A percentile compares a stretch with the other conserved stretches of the same genome.
phyloP scores from a whole-genome alignment of 208 protist species.

The Acanthamoeba triangularis region DNA sequence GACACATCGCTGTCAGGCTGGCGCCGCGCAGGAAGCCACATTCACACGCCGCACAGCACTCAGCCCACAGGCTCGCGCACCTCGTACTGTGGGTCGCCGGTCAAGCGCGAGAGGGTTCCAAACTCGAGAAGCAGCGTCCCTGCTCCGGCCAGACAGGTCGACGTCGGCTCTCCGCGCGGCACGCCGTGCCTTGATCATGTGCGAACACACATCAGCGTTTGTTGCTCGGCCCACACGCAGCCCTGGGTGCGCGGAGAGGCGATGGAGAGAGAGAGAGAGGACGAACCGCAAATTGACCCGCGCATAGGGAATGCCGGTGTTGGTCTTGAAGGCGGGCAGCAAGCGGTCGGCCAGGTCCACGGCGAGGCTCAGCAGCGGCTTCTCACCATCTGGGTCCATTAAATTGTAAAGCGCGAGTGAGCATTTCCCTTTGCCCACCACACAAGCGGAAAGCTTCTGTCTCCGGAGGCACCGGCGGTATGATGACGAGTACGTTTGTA shows the following conservation, averaged over 20 bases:
- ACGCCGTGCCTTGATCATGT: constrained; percentile 88
- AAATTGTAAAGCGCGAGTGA: not conserved
- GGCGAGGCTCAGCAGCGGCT: constrained; percentile 87
- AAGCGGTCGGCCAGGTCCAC: constrained; percentile 89
- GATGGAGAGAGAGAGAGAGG: too few species aligned
- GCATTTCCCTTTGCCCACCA: too few species aligned
- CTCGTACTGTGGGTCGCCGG: constrained; percentile 67
- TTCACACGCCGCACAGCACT: not conserved
- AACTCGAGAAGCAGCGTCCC: constrained; percentile 90
- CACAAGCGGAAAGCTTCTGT: not conserved
- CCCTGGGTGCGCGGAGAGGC: too few species aligned
- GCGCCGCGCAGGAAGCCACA: not conserved
- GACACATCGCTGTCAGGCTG: not conserved
- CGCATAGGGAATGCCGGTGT: constrained; percentile 94
- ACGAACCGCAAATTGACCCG: constrained; percentile 88
- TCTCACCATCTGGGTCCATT: not conserved
- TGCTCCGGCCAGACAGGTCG: constrained; percentile 87
- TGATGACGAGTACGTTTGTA: not conserved
- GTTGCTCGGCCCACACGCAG: too few species aligned
- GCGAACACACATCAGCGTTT: not conserved
- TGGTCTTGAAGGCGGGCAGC: constrained; percentile 92
- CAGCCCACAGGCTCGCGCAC: not conserved
- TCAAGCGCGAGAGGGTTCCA: constrained; percentile 80
- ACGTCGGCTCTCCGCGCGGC: constrained; percentile 82
- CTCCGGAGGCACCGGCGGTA: not conserved